Conservation (phyloP, 2,329 filamentous ascomycete species). For the Sarocladium strictum region DNA sequence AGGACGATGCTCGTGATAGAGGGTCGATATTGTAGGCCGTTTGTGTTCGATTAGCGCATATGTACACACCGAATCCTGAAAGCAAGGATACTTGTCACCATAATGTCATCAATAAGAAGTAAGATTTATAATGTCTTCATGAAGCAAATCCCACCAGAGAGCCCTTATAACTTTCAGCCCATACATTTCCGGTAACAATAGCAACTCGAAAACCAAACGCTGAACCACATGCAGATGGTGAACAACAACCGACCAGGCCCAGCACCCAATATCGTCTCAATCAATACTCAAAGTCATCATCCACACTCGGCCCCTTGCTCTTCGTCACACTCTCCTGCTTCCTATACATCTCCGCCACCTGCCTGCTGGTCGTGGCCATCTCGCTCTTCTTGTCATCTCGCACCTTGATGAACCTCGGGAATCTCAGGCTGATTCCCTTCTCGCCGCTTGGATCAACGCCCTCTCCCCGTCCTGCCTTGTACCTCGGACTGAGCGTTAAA, state of each 20-base stretch:
- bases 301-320: conserved; percentile 77
- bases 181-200: not conserved
- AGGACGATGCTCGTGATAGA: conserved; percentile 11
- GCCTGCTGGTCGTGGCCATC: conserved; percentile 74
- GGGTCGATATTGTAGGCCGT: conserved; percentile 20
- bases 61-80: not conserved
- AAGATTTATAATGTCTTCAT: no score
- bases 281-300: conserved; percentile 97
- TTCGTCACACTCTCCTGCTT: conserved; percentile 89
- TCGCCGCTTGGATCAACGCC: conserved; percentile 66
- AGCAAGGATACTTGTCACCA: no score
- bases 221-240: not conserved
- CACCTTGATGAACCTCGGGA: conserved; percentile 86
- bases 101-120: no score
- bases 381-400: conserved; percentile 96
- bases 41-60: not conserved
- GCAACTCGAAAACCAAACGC: not conserved
- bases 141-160: no score
- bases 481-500: conserved; percentile 83
- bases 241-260: not conserved
- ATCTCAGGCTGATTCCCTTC: conserved; percentile 80
- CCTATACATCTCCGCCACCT: conserved; percentile 95
- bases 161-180: no score
- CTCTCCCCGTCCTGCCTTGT: conserved; percentile 83
- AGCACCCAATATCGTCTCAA: conserved; percentile 1